Evolutionary conservation across 1,139 yeast genomes (phyloP).

Genomic region (Kurtzmaniella quercitrusa): DNA sequence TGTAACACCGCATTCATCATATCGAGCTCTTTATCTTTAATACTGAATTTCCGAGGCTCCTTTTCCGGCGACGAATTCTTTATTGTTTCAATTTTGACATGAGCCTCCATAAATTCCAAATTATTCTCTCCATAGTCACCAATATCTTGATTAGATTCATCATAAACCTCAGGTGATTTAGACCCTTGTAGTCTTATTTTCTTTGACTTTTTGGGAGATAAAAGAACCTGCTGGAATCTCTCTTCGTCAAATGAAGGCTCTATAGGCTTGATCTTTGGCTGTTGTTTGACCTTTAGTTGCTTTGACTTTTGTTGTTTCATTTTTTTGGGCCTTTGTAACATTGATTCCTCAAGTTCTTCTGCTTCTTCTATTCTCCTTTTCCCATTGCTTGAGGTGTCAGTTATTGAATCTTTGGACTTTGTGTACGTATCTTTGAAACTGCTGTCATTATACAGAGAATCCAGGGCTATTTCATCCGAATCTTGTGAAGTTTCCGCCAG

Average conservation of each 20-base stretch:
- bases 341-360: too few relatives aligned
- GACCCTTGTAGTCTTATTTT: slow-evolving; percentile 16
- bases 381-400: background rate
- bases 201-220: slow-evolving; percentile 13
- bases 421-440: background rate
- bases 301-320: background rate
- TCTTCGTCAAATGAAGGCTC: slow-evolving; percentile 9
- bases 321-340: background rate
- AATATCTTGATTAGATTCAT: slow-evolving; percentile 27
- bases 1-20: background rate
- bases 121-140: slow-evolving; percentile 37
- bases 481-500: background rate
- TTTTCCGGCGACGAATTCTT: background rate
- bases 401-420: background rate
- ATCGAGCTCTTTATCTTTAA: background rate
- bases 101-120: slow-evolving; percentile 21
- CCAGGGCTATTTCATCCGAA: background rate
- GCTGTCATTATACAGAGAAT: background rate
- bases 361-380: background rate
- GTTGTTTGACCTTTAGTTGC: background rate
- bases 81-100: slow-evolving; percentile 8
- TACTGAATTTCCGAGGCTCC: background rate
- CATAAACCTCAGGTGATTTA: slow-evolving; percentile 17
- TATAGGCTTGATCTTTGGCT: background rate
- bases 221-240: slow-evolving; percentile 10